A percentile compares a stretch with the other conserved stretches of the same genome.
These are phyloP conservation scores for Kluyveromyces sp. DNA, from an alignment of 1,139 yeast species.

Conservation along the genomic window DNA sequence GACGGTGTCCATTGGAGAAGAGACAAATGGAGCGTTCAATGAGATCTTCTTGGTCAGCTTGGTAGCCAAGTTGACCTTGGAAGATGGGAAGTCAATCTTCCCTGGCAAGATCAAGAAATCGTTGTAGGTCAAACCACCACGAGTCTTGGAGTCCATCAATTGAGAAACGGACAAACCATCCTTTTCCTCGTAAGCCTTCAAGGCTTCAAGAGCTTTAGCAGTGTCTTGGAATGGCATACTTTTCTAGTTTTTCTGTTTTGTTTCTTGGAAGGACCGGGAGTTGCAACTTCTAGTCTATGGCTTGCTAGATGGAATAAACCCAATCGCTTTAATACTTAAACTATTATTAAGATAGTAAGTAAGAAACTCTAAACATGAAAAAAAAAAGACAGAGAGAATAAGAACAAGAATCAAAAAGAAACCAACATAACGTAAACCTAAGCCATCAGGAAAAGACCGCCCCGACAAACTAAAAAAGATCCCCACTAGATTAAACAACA, in stretches of 20 bases:
- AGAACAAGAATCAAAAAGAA: background rate
- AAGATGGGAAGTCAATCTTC: slow-evolving; percentile 81
- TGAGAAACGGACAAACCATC: slow-evolving; percentile 84
- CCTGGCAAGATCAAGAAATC: slow-evolving; percentile 95
- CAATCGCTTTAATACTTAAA: too few relatives aligned
- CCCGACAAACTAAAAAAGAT: slow-evolving; percentile 4
- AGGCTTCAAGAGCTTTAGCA: slow-evolving; percentile 59
- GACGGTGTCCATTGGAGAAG: slow-evolving; percentile 99
- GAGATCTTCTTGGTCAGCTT: slow-evolving; percentile 86
- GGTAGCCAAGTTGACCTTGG: slow-evolving; percentile 68
- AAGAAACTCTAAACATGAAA: background rate
- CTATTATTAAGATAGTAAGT: too few relatives aligned
- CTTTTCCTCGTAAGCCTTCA: slow-evolving; percentile 55
- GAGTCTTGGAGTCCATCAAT: slow-evolving; percentile 79
- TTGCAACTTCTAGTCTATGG: too few relatives aligned
- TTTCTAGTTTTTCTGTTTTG: background rate
- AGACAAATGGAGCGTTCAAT: slow-evolving; percentile 87
- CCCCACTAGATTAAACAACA: slow-evolving; percentile 1
- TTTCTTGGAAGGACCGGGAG: too few relatives aligned
- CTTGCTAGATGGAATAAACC: too few relatives aligned
- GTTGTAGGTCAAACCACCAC: slow-evolving; percentile 97
- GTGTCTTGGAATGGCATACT: slow-evolving; percentile 36
- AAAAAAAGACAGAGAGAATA: background rate
- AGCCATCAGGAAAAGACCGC: slow-evolving; percentile 1
- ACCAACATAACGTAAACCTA: background rate